These are phyloP conservation scores for Coemansia sp. DNA, from an alignment of 192 early-diverging fungal genomes.

Conservation along the genomic window DNA sequence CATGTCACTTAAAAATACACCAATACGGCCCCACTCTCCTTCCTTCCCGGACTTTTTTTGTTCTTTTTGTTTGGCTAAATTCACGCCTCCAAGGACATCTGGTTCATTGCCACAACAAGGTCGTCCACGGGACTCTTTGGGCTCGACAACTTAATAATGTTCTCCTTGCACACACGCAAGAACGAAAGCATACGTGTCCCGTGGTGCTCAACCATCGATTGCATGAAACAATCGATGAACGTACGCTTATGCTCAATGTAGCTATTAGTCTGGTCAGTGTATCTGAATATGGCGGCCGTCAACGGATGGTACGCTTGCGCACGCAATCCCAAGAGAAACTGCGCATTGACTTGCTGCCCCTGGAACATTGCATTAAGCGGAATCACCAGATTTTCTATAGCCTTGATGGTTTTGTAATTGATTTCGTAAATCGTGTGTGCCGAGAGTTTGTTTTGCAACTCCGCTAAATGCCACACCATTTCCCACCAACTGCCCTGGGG, in stretches of 20 bases:
- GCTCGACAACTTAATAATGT: conserved; percentile 1
- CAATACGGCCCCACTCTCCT: neutral
- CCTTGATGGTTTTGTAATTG: conserved; percentile 42
- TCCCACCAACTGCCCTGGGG: conserved; percentile 41
- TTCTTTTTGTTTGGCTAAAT: neutral
- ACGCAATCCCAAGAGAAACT: conserved; percentile 14
- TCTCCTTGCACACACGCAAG: conserved; percentile 26
- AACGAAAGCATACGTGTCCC: conserved; percentile 33
- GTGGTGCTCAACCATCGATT: conserved; percentile 34
- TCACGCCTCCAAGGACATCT: conserved; percentile 19
- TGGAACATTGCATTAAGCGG: conserved; percentile 42
- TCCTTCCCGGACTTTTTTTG: neutral
- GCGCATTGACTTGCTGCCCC: conserved; percentile 8
- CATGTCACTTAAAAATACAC: conserved; percentile 1
- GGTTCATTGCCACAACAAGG: conserved; percentile 32
- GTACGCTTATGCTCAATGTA: conserved; percentile 1
- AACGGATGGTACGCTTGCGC: conserved; percentile 26
- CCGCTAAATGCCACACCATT: conserved; percentile 37
- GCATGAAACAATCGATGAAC: conserved; percentile 50
- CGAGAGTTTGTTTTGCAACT: conserved; percentile 32
- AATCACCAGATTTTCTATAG: conserved; percentile 36
- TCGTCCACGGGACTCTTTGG: conserved; percentile 9
- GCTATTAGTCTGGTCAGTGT: conserved; percentile 12
- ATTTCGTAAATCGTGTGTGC: conserved; percentile 38
- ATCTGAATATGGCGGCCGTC: conserved; percentile 16